phyloP scores from a whole-genome alignment of 2,329 filamentous ascomycete genomes.

The Ceratocystis papillata region DNA sequence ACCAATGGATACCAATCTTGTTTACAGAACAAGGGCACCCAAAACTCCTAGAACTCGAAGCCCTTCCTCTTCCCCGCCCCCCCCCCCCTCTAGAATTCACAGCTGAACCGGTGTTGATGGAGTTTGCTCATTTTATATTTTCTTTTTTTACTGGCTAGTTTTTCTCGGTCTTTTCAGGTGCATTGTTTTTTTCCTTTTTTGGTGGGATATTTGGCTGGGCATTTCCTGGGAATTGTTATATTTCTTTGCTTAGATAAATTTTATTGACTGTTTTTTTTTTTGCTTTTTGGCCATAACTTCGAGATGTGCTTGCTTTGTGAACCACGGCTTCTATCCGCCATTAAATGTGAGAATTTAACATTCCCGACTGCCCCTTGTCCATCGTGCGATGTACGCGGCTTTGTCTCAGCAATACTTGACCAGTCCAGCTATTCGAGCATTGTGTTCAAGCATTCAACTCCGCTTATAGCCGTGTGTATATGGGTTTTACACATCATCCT shows the following conservation, averaged over 20 bases:
- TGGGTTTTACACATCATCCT: too few species aligned
- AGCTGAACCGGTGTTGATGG: not conserved
- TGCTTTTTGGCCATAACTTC: not conserved
- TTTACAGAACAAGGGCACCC: constrained; percentile 8
- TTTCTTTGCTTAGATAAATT: constrained; percentile 7
- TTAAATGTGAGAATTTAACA: too few species aligned
- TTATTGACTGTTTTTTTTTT: not conserved
- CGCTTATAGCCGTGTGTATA: too few species aligned
- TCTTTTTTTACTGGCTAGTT: constrained; percentile 17
- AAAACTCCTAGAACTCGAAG: constrained; percentile 16
- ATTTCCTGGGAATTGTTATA: constrained; percentile 8
- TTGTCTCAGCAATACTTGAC: too few species aligned
- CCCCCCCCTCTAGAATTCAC: constrained; percentile 1
- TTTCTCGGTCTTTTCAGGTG: not conserved
- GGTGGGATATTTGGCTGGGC: constrained; percentile 1
- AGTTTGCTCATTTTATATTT: constrained; percentile 14
- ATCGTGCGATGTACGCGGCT: too few species aligned
- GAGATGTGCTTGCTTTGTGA: too few species aligned
- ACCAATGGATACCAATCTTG: constrained; percentile 5
- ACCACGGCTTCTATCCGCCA: too few species aligned
- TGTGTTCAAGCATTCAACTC: too few species aligned
- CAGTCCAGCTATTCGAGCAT: too few species aligned
- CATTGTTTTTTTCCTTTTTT: not conserved
- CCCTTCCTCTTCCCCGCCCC: not conserved
- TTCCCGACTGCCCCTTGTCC: not conserved